phyloP scores from a whole-genome alignment of 2,329 filamentous ascomycete genomes.

The Fonsecaea nubica region DNA sequence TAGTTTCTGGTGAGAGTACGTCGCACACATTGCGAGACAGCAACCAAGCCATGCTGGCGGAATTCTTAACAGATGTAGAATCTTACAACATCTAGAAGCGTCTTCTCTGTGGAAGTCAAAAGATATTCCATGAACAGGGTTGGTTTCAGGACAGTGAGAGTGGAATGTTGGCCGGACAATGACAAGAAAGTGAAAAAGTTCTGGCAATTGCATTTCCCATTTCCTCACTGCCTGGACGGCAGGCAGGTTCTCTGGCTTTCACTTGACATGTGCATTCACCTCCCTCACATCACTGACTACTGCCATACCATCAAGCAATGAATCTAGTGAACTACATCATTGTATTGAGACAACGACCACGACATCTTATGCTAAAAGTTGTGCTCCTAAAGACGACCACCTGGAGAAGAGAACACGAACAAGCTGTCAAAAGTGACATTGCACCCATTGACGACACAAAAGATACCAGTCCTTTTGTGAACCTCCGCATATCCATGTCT shows the following conservation, averaged over 20 bases:
- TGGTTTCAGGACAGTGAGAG: not conserved
- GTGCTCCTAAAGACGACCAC: not conserved
- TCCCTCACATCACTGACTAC: not conserved
- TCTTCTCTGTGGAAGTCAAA: not conserved
- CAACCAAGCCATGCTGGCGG: slow-evolving; percentile 1
- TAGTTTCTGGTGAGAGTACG: not conserved
- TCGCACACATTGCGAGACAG: slow-evolving; percentile 2
- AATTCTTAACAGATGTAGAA: not conserved
- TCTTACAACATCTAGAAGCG: not conserved
- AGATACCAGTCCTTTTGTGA: not conserved
- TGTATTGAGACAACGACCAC: not conserved
- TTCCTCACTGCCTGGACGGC: not conserved
- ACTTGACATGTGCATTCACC: not conserved
- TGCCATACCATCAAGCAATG: not conserved
- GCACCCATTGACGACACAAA: not conserved
- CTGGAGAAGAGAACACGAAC: not conserved
- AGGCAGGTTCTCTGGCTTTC: not conserved
- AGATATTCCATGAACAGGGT: not conserved
- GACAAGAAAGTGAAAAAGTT: slow-evolving; percentile 2
- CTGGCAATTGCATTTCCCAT: not conserved
- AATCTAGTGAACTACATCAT: not conserved
- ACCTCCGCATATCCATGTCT: not conserved
- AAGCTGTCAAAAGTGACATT: not conserved
- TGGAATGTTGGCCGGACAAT: not conserved
- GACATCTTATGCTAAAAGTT: not conserved